Evolutionary conservation across 2,329 filamentous ascomycete genomes (phyloP).

Genomic region (Apiospora kogelbergensis): DNA sequence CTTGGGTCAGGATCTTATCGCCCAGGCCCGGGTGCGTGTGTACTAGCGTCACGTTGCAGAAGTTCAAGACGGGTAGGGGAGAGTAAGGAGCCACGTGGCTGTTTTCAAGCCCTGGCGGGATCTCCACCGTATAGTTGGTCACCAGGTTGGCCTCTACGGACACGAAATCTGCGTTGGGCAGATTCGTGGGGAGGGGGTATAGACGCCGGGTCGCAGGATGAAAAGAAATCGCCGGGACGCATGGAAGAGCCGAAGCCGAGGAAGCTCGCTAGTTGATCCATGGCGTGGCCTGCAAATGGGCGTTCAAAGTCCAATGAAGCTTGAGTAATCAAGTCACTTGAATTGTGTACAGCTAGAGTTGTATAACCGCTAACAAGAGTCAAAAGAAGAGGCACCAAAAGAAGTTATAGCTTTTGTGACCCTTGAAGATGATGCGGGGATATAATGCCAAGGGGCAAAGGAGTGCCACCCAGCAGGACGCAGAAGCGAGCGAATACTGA

Average conservation of each 20-base stretch:
- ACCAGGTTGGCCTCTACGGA: background rate
- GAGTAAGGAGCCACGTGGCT: background rate
- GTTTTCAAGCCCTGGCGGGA: background rate
- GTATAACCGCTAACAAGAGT: too few species aligned
- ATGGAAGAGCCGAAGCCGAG: background rate
- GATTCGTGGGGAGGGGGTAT: background rate
- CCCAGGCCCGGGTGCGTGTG: slow-evolving; percentile 12
- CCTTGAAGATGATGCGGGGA: too few species aligned
- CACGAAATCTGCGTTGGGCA: background rate
- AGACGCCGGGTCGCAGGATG: background rate
- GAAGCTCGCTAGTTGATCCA: background rate
- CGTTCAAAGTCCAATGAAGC: too few species aligned
- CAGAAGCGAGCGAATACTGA: too few species aligned
- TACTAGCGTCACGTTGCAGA: slow-evolving; percentile 13
- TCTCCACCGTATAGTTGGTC: background rate
- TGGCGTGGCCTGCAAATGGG: background rate
- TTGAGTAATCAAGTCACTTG: too few species aligned
- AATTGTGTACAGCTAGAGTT: too few species aligned
- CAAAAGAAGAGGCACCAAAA: too few species aligned
- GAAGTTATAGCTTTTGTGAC: too few species aligned
- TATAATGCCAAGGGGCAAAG: too few species aligned
- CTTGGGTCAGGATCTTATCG: background rate
- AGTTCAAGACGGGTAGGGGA: background rate
- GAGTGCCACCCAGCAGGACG: too few species aligned
- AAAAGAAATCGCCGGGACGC: background rate